Evolutionary conservation across 2,329 filamentous ascomycete genomes (phyloP).

Genomic region (Alternaria brassicicola): DNA sequence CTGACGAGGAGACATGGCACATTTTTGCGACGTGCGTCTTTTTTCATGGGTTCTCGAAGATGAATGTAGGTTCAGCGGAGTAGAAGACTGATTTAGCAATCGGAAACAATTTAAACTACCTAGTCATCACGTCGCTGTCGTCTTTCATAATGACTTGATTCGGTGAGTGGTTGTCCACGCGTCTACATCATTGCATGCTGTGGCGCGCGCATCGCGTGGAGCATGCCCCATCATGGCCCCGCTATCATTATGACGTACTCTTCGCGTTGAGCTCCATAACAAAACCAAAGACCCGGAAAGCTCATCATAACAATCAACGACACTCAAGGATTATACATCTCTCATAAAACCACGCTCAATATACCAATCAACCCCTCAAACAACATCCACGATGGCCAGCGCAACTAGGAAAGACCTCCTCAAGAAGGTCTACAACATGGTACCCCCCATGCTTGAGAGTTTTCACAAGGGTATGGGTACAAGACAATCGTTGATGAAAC

Average conservation of each 20-base stretch:
- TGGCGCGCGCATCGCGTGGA: conserved; percentile 29
- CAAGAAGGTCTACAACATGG: conserved; percentile 81
- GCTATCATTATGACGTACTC: conserved; percentile 30
- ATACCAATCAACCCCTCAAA: background rate
- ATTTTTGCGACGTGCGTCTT: conserved; percentile 4
- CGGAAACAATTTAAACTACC: conserved; percentile 2
- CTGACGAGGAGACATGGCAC: background rate
- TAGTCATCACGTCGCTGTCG: background rate
- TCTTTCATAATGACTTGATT: background rate
- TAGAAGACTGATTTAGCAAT: conserved; percentile 18
- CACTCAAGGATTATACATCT: background rate
- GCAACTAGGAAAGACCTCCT: conserved; percentile 76
- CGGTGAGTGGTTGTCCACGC: background rate
- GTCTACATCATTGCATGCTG: conserved; percentile 8
- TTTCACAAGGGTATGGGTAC: conserved; percentile 85
- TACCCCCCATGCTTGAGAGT: conserved; percentile 91
- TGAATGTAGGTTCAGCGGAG: conserved; percentile 5
- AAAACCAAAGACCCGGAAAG: conserved; percentile 14
- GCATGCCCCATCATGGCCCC: conserved; percentile 13
- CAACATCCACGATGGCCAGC: conserved; percentile 52
- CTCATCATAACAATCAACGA: conserved; percentile 12
- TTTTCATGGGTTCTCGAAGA: background rate
- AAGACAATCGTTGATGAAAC: background rate
- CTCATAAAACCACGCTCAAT: background rate
- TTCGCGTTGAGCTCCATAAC: conserved; percentile 15